Base-by-base conservation (phyloP, 2,329 filamentous ascomycete genomes). In the Paracorniculantispora psalliotae region DNA sequence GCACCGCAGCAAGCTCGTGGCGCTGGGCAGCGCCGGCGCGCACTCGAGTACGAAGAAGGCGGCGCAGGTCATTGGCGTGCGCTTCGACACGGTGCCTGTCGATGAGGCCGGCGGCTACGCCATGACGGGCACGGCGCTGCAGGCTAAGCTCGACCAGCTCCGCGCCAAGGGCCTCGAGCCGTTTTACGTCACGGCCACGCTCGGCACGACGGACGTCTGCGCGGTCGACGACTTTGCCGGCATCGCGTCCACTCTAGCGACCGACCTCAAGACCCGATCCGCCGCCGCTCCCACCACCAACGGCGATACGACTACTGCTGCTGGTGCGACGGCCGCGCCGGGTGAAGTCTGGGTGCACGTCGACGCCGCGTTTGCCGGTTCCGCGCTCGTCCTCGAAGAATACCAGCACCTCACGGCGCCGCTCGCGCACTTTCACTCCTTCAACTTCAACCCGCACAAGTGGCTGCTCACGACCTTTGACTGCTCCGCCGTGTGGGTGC, bases 361-460 rank as follows among this genome's bases (percentile, higher is more conserved):
- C 57, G 93, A 97, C 74, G 93, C 91, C 12, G 93, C 93, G 1
- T 97, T 96, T 73, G 93, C 93, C 1, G 93, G 93, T 2, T 86
- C 91, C 0, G 90, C 92, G 1, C 83, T 97, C 3, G 77, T 96
- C 3, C 87, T 89, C 23, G 88, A 91, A 2, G 91, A 96, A 72
- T 89, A 90, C 73, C 89, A 91, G 59, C 80, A 87, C 64, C 80
- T 91, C 52, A 79, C 86, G 1, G 69, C 77, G 23, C 75, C 84
- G 9, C 80, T 93, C 53, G 75, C 79, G 1, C 75, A 79, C 23
- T 92, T 96, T 70, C 90, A 96, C 77, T 92, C 88, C 63, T 96
- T 96, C 81, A 88, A 96, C 74, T 85, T 93, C 78, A 97, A 97
- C 78, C 89, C 96, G 83, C 92, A 97, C 81, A 97, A 97, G 78